Evolutionary conservation across 2,329 filamentous ascomycete species (phyloP).

Genomic region (Truncatella angustata): DNA sequence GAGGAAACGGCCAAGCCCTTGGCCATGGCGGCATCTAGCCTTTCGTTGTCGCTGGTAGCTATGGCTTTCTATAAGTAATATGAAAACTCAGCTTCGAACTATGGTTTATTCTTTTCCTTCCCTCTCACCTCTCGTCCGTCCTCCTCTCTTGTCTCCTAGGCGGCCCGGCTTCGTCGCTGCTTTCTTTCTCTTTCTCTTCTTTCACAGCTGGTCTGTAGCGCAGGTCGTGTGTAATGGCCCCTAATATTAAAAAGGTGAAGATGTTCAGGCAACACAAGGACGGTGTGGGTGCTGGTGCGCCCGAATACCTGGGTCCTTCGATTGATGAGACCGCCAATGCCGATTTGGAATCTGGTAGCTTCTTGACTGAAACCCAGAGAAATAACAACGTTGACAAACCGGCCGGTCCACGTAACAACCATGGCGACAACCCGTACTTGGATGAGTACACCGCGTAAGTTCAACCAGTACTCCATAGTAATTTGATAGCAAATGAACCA

Average conservation of each 20-base stretch:
- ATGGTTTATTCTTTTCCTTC: background rate
- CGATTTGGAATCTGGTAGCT: constrained; percentile 29
- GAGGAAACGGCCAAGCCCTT: constrained; percentile 21
- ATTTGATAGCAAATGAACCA: background rate
- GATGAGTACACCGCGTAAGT: constrained; percentile 31
- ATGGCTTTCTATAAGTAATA: constrained; percentile 20
- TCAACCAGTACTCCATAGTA: background rate
- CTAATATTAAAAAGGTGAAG: constrained; percentile 29
- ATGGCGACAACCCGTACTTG: constrained; percentile 29
- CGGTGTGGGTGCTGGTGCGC: constrained; percentile 19
- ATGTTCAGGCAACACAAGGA: constrained; percentile 24
- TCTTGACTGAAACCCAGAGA: constrained; percentile 25
- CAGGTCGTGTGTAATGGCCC: constrained; percentile 25
- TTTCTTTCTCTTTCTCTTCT: constrained; percentile 15
- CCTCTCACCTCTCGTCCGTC: constrained; percentile 12
- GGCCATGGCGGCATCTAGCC: constrained; percentile 16
- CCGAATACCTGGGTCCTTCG: constrained; percentile 20
- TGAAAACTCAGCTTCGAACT: background rate
- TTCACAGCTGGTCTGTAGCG: constrained; percentile 29
- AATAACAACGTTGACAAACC: constrained; percentile 19
- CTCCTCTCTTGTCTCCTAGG: constrained; percentile 16
- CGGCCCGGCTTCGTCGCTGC: constrained; percentile 11
- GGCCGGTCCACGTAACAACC: constrained; percentile 14
- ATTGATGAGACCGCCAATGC: constrained; percentile 22
- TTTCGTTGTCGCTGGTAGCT: background rate